A percentile compares a stretch with the other conserved stretches of the same genome.
Evolutionary conservation across 2,329 filamentous ascomycete genomes (phyloP).

Genomic region (Aspergillus novofumigatus): DNA sequence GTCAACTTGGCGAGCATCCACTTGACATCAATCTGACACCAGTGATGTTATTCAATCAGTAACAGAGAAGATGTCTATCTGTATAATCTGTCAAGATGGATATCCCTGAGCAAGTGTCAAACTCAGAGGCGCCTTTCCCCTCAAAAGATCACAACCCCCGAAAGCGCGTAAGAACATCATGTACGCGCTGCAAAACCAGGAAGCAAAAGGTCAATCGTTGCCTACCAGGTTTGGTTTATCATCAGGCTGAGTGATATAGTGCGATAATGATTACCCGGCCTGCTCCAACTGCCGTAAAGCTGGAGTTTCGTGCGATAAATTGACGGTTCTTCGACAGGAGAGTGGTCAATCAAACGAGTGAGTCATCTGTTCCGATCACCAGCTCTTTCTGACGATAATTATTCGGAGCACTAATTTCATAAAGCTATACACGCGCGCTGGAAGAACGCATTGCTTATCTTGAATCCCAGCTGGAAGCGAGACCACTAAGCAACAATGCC

Average conservation of each 20-base stretch:
- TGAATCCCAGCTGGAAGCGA: slow-evolving; percentile 29
- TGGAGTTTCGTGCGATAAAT: slow-evolving; percentile 42
- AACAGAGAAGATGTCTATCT: not conserved
- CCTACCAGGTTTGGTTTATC: not conserved
- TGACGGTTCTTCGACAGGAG: slow-evolving; percentile 36
- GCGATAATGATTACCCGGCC: slow-evolving; percentile 43
- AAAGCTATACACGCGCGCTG: slow-evolving; percentile 41
- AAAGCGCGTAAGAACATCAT: slow-evolving; percentile 44
- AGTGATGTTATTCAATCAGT: not conserved
- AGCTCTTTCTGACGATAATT: not conserved
- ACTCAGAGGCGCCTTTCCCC: slow-evolving; percentile 10
- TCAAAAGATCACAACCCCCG: slow-evolving; percentile 38
- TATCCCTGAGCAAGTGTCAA: slow-evolving; percentile 10
- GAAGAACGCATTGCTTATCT: slow-evolving; percentile 43
- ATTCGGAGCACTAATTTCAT: slow-evolving; percentile 4
- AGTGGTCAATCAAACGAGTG: slow-evolving; percentile 34
- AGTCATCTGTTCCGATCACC: slow-evolving; percentile 2
- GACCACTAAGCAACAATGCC: slow-evolving; percentile 11
- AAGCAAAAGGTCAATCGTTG: slow-evolving; percentile 40
- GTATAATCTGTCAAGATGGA: slow-evolving; percentile 10
- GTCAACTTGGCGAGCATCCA: not conserved
- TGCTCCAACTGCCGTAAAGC: slow-evolving; percentile 46
- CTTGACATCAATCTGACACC: not conserved
- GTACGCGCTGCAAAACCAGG: slow-evolving; percentile 44
- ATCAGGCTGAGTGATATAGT: slow-evolving; percentile 23